Evolutionary conservation across 306 rosid species (phyloP).

Genomic region (Malus asiatica): DNA sequence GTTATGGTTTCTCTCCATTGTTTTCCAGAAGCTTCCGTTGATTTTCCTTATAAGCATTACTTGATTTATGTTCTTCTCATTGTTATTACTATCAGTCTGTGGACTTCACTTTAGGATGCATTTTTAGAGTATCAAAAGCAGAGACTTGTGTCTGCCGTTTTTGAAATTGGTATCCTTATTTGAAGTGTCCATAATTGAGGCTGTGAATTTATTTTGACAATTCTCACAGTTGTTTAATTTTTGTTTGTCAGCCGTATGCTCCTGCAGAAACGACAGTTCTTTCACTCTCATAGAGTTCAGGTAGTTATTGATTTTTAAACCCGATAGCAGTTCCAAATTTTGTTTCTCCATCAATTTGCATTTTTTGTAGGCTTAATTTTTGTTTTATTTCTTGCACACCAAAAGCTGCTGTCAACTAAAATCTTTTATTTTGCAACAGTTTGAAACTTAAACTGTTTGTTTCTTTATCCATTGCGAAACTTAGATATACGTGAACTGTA

Average conservation of each 20-base stretch:
- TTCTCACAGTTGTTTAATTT: constrained; percentile 6
- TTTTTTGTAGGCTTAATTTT: neutral
- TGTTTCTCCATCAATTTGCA: constrained; percentile 5
- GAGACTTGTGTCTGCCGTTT: neutral
- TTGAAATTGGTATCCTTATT: neutral
- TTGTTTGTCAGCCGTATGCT: constrained; percentile 65
- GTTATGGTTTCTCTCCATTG: constrained; percentile 4
- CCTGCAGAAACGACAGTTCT: constrained; percentile 92
- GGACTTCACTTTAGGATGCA: neutral
- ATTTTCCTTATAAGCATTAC: neutral
- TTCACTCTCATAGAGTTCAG: constrained; percentile 99
- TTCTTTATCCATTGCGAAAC: neutral
- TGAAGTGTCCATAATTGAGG: constrained; percentile 5
- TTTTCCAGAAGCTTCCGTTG: neutral
- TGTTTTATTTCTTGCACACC: neutral
- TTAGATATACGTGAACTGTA: neutral
- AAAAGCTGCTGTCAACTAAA: neutral
- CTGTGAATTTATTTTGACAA: constrained; percentile 15
- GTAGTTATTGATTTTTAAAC: constrained; percentile 34
- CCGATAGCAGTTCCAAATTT: constrained; percentile 7
- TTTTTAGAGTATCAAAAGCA: neutral
- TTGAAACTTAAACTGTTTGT: neutral
- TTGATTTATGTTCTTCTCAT: neutral
- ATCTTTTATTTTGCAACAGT: neutral
- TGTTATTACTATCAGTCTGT: neutral